Evolutionary conservation across 768 basidiomycete species (phyloP).

Genomic region (Suillus decipiens): DNA sequence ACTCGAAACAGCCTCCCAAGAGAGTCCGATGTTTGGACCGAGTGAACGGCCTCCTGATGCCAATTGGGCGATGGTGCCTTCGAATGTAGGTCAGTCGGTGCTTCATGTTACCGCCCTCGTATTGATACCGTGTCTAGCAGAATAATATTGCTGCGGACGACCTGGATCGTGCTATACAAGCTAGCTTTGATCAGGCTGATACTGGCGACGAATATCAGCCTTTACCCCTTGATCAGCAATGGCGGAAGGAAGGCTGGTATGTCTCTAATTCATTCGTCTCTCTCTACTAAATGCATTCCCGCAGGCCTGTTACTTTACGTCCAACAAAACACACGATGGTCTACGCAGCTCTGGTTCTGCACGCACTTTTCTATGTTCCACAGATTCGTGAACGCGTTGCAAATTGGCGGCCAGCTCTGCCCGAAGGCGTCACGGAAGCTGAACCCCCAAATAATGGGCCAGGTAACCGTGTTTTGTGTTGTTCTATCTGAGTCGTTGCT

Average conservation of each 20-base stretch:
- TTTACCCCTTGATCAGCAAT: conserved; percentile 50
- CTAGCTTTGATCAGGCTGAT: conserved; percentile 55
- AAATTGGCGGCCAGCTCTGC: conserved; percentile 35
- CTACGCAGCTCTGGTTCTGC: conserved; percentile 59
- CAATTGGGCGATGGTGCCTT: conserved; percentile 69
- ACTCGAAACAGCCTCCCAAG: conserved; percentile 37
- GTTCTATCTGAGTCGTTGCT: conserved; percentile 1
- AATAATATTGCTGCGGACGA: conserved; percentile 38
- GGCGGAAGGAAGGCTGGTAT: conserved; percentile 61
- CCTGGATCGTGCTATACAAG: conserved; percentile 70
- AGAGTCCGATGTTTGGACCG: conserved; percentile 52
- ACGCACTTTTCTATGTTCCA: conserved; percentile 64
- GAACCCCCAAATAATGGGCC: conserved; percentile 33
- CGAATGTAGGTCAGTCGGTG: conserved; percentile 48
- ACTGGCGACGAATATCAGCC: conserved; percentile 53
- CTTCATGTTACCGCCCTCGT: conserved; percentile 8
- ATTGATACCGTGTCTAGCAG: conserved; percentile 31
- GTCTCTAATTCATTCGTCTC: conserved; percentile 20
- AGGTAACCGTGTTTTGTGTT: conserved; percentile 33
- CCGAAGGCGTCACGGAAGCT: conserved; percentile 19
- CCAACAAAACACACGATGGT: conserved; percentile 50
- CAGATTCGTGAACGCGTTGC: conserved; percentile 57
- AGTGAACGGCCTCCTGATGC: conserved; percentile 63
- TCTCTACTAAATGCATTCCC: conserved; percentile 3
- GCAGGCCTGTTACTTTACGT: conserved; percentile 73